Conservation (phyloP, 176 grass and related monocot genomes). For the Avena atlantica region DNA sequence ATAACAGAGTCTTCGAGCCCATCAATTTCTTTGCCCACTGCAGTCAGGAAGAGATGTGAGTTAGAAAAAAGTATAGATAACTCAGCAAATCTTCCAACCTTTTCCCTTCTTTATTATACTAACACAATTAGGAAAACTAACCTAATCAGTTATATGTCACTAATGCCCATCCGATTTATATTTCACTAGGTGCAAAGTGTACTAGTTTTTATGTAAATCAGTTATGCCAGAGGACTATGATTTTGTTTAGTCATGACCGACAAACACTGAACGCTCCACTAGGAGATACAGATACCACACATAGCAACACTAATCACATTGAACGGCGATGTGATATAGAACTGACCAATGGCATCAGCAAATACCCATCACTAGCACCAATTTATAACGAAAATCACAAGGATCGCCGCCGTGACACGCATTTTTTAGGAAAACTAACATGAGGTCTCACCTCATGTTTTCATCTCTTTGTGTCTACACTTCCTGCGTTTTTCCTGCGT, state of each 20-base stretch:
- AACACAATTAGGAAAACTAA: background rate
- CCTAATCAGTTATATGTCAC: no score
- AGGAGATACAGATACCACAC: background rate
- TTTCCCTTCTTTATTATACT: background rate
- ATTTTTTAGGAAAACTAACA: background rate
- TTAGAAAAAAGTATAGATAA: background rate
- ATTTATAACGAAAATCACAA: background rate
- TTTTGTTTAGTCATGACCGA: background rate
- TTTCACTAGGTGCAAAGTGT: background rate
- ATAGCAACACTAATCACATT: background rate
- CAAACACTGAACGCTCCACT: background rate
- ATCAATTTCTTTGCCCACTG: conserved; percentile 72
- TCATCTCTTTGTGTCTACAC: no score
- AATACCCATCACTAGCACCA: background rate
- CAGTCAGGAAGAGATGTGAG: conserved; percentile 2
- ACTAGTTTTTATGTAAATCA: background rate
- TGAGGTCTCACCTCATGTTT: no score
- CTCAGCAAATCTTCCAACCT: no score
- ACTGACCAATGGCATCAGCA: background rate
- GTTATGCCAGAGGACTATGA: background rate
- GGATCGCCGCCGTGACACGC: background rate
- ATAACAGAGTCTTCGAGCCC: conserved; percentile 70
- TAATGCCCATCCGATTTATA: background rate
- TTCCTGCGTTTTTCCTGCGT: no score
- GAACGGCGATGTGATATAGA: background rate